A percentile compares a stretch with the other conserved stretches of the same genome.
Conservation (phyloP, 768 basidiomycete species). For the Auriscalpium orientale region DNA sequence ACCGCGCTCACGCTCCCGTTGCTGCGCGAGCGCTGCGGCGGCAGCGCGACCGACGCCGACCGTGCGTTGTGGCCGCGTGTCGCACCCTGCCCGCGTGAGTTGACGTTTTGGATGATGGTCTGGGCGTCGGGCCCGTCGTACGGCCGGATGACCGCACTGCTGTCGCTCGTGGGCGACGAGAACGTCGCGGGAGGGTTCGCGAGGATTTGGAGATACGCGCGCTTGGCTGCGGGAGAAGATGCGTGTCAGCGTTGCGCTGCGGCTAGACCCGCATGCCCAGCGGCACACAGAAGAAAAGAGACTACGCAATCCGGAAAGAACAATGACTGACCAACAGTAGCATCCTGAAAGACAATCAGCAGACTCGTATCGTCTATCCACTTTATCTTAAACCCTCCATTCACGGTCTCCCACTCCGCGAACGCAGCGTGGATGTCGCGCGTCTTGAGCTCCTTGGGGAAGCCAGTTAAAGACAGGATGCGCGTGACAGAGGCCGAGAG, state of each 20-base stretch:
- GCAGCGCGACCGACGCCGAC: constrained; percentile 29
- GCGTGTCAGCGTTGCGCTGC: constrained; percentile 1
- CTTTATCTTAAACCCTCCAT: constrained; percentile 97
- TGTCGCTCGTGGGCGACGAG: constrained; percentile 44
- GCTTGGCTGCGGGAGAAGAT: constrained; percentile 62
- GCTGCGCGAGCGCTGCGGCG: constrained; percentile 35
- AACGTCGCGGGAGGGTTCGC: constrained; percentile 74
- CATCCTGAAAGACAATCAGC: constrained; percentile 89
- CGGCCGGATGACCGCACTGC: constrained; percentile 64
- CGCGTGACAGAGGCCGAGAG: constrained; percentile 94
- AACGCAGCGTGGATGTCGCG: constrained; percentile 92
- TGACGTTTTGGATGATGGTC: constrained; percentile 73
- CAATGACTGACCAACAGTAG: constrained; percentile 79
- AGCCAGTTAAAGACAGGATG: constrained; percentile 87
- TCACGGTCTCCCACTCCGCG: constrained; percentile 76
- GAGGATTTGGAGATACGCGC: constrained; percentile 87
- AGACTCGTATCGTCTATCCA: constrained; percentile 98
- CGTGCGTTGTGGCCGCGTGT: constrained; percentile 70
- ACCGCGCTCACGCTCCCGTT: constrained; percentile 3
- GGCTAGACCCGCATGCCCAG: background rate
- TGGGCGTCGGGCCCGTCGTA: constrained; percentile 96
- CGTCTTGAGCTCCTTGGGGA: constrained; percentile 93
- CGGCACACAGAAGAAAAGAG: constrained; percentile 2
- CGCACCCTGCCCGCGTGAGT: constrained; percentile 55
- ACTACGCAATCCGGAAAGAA: constrained; percentile 4